Conservation (phyloP, 2,329 filamentous ascomycete species). For the Diaporthe sp. region DNA sequence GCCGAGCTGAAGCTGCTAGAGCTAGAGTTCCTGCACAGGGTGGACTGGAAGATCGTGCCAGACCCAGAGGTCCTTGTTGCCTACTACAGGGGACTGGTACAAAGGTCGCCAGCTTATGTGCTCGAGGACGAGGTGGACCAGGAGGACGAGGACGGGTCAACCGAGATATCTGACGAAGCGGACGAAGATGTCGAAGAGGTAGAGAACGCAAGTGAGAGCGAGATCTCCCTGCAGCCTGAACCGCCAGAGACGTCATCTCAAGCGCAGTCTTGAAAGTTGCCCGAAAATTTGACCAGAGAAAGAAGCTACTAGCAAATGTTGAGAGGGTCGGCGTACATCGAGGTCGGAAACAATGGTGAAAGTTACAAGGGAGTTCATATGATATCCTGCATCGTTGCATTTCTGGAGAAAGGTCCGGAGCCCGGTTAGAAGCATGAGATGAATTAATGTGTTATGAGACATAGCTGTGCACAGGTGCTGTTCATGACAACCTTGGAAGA, state of each 20-base stretch:
- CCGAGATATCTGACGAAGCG: slow-evolving; percentile 51
- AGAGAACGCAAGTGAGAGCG: slow-evolving; percentile 43
- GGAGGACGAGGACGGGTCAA: slow-evolving; percentile 50
- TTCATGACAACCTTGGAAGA: no score
- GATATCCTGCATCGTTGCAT: slow-evolving; percentile 8
- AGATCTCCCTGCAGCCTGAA: slow-evolving; percentile 17
- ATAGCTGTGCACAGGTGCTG: neutral
- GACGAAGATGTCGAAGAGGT: slow-evolving; percentile 49
- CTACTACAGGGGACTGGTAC: slow-evolving; percentile 91
- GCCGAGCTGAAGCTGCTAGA: slow-evolving; percentile 92
- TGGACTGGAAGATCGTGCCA: slow-evolving; percentile 97
- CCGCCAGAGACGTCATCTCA: slow-evolving; percentile 16
- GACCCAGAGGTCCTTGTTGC: slow-evolving; percentile 93
- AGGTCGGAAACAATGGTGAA: slow-evolving; percentile 1
- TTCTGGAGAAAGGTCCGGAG: slow-evolving; percentile 22
- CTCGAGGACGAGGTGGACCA: slow-evolving; percentile 54
- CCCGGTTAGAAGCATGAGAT: slow-evolving; percentile 30
- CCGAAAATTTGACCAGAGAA: neutral
- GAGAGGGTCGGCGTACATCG: slow-evolving; percentile 8
- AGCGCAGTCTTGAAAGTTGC: slow-evolving; percentile 16
- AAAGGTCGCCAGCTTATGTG: slow-evolving; percentile 69
- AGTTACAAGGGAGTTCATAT: slow-evolving; percentile 1
- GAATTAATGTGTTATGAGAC: slow-evolving; percentile 36
- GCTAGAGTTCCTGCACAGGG: slow-evolving; percentile 90
- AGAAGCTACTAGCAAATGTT: neutral